These are phyloP conservation scores for Sphagnum tenellum DNA, from an alignment of 225 moss, liverwort and hornwort genomes.

Conservation along the genomic window DNA sequence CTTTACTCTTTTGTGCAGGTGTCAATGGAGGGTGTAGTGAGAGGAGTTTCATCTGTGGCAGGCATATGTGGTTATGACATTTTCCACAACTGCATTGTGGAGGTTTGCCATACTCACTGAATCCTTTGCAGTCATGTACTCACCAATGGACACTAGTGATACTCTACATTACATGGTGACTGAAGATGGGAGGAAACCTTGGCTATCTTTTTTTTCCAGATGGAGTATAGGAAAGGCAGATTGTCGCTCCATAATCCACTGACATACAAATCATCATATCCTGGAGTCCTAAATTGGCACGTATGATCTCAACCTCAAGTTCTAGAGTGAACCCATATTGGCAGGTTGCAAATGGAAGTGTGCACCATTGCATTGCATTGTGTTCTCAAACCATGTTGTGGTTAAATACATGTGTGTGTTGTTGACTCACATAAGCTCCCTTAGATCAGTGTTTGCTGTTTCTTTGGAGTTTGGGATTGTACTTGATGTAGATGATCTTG, in stretches of 20 bases:
- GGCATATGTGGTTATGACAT: constrained; percentile 94
- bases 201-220: constrained; percentile 26
- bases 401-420: too few relatives aligned
- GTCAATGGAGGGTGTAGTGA: constrained; percentile 61
- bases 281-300: constrained; percentile 51
- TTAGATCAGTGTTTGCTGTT: too few relatives aligned
- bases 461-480: too few relatives aligned
- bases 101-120: constrained; percentile 23
- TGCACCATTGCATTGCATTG: too few relatives aligned
- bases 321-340: too few relatives aligned
- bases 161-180: too few relatives aligned
- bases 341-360: too few relatives aligned
- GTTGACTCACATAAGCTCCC: too few relatives aligned
- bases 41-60: constrained; percentile 59
- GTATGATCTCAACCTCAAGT: constrained; percentile 16
- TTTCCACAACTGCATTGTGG: constrained; percentile 67
- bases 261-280: constrained; percentile 16
- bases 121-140: too few relatives aligned
- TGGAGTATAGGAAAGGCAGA: constrained; percentile 52
- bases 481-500: too few relatives aligned
- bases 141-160: too few relatives aligned
- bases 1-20: constrained; percentile 27
- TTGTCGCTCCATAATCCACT: constrained; percentile 66
- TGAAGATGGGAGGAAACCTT: background rate
- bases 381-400: too few relatives aligned